phyloP scores from a whole-genome alignment of 768 basidiomycete genomes.

The Mycena galopus region DNA sequence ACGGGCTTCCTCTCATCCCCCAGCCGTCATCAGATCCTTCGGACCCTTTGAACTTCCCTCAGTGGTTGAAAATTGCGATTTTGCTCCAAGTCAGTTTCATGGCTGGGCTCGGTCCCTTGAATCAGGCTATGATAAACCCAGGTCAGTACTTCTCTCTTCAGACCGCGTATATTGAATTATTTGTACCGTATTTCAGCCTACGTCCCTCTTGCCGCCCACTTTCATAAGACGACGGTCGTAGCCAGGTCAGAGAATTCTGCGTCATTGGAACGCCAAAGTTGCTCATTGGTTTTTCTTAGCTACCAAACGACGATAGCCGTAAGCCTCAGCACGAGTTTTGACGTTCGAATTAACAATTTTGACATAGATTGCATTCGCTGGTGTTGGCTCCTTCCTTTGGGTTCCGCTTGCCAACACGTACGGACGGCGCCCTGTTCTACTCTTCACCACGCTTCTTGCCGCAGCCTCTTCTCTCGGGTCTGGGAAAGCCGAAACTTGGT shows the following conservation, averaged over 20 bases:
- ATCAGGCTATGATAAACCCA: constrained; percentile 39
- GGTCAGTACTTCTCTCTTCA: constrained; percentile 3
- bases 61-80: constrained; percentile 38
- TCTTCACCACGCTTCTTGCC: constrained; percentile 38
- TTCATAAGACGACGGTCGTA: constrained; percentile 39
- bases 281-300: constrained; percentile 14
- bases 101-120: constrained; percentile 36
- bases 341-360: background rate
- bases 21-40: constrained; percentile 43
- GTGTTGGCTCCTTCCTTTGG: constrained; percentile 39
- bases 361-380: constrained; percentile 33
- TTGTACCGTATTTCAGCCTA: constrained; percentile 28
- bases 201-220: constrained; percentile 39
- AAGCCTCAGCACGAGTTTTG: background rate
- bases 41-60: constrained; percentile 41
- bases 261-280: background rate
- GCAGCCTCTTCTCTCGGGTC: constrained; percentile 37
- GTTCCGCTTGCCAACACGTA: constrained; percentile 39
- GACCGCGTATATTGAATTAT: background rate
- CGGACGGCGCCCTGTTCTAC: constrained; percentile 38
- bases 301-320: constrained; percentile 37
- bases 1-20: constrained; percentile 44
- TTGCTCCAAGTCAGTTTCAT: constrained; percentile 38
- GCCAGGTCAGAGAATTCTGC: constrained; percentile 26
- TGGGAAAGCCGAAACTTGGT: constrained; percentile 37